A percentile compares a stretch with the other conserved stretches of the same genome.
These are phyloP conservation scores for Krasilnikovozyma curviuscula DNA, from an alignment of 768 basidiomycete species.

Conservation along the genomic window DNA sequence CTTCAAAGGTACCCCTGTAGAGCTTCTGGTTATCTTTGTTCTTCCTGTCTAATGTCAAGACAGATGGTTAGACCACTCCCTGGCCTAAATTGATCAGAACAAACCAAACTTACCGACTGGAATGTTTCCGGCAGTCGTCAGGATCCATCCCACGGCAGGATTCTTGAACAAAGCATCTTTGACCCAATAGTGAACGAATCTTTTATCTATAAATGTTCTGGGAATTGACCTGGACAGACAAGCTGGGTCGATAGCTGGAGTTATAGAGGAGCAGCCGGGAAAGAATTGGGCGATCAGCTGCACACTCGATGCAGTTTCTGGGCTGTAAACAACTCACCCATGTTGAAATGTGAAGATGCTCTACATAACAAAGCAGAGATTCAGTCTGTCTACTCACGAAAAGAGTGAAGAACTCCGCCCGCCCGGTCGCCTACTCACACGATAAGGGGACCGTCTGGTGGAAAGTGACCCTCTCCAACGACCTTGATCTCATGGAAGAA, in stretches of 20 bases:
- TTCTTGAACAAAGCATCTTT: conserved; percentile 79
- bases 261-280: background rate
- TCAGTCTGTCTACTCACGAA: background rate
- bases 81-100: background rate
- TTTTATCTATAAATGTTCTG: conserved; percentile 56
- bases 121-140: conserved; percentile 85
- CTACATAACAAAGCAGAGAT: conserved; percentile 26
- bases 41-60: no score
- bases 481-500: conserved; percentile 81
- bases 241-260: no score
- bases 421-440: conserved; percentile 40
- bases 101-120: background rate
- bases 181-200: conserved; percentile 52
- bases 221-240: conserved; percentile 33
- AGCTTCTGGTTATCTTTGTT: conserved; percentile 75
- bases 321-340: conserved; percentile 75
- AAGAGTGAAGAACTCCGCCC: background rate
- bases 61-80: conserved; percentile 39
- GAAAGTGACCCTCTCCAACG: conserved; percentile 74
- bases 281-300: no score
- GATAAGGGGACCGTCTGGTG: conserved; percentile 70
- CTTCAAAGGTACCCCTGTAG: conserved; percentile 72
- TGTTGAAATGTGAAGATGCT: conserved; percentile 76
- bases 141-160: conserved; percentile 49
- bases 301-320: no score